Conservation (phyloP, 108 stramenopile species). For the Hondaea fermentalgiana region DNA sequence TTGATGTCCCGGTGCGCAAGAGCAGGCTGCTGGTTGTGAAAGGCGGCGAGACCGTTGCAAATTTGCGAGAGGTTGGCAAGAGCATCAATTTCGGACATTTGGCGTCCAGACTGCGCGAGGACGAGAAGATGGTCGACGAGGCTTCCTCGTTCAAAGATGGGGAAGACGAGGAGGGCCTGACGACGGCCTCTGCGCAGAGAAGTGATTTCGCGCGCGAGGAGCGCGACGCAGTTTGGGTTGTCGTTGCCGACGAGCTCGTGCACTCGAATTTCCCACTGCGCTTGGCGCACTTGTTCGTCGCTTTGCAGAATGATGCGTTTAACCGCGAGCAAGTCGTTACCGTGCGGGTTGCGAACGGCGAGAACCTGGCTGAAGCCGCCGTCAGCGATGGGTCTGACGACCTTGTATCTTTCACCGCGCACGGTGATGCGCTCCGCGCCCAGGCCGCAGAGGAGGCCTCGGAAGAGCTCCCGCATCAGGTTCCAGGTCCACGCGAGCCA, state of each 20-base stretch:
- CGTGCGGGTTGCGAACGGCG: background rate
- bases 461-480: background rate
- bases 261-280: background rate
- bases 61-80: background rate
- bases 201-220: background rate
- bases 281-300: background rate
- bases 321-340: background rate
- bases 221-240: background rate
- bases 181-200: background rate
- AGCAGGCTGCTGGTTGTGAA: background rate
- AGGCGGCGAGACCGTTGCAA: background rate
- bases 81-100: background rate
- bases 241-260: background rate
- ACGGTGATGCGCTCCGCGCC: background rate
- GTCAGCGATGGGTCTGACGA: background rate
- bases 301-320: background rate
- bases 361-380: slow-evolving; percentile 1
- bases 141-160: background rate
- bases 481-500: background rate
- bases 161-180: background rate
- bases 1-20: slow-evolving; percentile 31
- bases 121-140: background rate
- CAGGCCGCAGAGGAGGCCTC: background rate
- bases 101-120: background rate
- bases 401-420: background rate